These are phyloP conservation scores for Cercis canadensis DNA, from an alignment of 306 rosid genomes.

Conservation along the genomic window DNA sequence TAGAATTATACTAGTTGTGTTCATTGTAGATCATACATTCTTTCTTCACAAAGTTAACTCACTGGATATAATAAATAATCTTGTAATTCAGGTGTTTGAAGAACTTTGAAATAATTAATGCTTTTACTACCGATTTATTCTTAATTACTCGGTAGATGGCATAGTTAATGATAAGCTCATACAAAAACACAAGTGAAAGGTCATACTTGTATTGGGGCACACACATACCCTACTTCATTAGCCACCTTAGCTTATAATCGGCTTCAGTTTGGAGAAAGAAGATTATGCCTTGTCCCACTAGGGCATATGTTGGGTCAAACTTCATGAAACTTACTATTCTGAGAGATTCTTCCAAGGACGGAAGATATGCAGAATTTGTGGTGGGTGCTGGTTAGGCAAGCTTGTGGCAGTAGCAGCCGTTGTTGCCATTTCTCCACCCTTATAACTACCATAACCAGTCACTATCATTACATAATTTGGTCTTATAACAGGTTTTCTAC, in stretches of 20 bases:
- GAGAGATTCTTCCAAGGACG: conserved; percentile 37
- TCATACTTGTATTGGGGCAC: too few relatives aligned
- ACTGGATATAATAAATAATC: too few relatives aligned
- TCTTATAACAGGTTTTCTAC: too few relatives aligned
- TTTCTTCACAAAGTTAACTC: too few relatives aligned
- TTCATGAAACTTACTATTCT: conserved; percentile 34
- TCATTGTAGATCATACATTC: too few relatives aligned
- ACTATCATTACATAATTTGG: conserved; percentile 30
- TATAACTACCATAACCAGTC: conserved; percentile 31
- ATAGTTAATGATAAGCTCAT: neutral
- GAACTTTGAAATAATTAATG: too few relatives aligned
- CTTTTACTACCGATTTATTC: too few relatives aligned
- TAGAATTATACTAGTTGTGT: too few relatives aligned
- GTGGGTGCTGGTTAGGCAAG: conserved; percentile 39
- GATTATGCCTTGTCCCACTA: neutral
- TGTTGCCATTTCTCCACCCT: conserved; percentile 23
- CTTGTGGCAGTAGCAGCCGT: conserved; percentile 28
- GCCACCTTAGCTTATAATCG: too few relatives aligned
- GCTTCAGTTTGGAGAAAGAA: neutral
- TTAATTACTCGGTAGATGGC: too few relatives aligned
- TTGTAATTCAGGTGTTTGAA: too few relatives aligned
- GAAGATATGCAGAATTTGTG: conserved; percentile 26
- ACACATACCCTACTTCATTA: too few relatives aligned
- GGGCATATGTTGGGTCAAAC: conserved; percentile 29
- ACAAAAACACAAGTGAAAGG: neutral